A percentile compares a stretch with the other conserved stretches of the same genome.
phyloP scores from a whole-genome alignment of 257 asterid genomes.

The Forsythia suspensa region DNA sequence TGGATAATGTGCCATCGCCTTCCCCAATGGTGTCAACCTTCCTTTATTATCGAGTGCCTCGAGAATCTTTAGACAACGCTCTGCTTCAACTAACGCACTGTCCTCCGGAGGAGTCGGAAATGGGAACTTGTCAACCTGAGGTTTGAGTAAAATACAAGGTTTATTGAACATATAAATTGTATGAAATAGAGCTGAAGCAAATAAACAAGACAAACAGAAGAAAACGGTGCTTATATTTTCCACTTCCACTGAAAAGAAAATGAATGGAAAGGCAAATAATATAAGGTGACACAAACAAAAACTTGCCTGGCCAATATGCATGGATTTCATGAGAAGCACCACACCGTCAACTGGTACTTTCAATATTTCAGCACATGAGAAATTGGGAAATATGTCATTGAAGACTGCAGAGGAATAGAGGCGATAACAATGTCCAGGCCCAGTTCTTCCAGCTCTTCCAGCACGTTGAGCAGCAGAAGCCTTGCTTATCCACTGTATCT shows the following conservation, averaged over 20 bases:
- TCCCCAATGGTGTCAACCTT: slow-evolving; percentile 70
- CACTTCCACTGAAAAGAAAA: neutral
- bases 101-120: slow-evolving; percentile 92
- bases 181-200: too few relatives aligned
- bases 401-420: slow-evolving; percentile 90
- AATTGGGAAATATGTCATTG: slow-evolving; percentile 58
- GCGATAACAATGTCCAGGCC: slow-evolving; percentile 97
- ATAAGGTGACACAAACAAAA: neutral
- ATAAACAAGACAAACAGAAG: neutral
- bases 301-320: slow-evolving; percentile 80
- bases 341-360: slow-evolving; percentile 96
- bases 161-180: neutral
- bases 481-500: slow-evolving; percentile 92
- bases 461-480: slow-evolving; percentile 98
- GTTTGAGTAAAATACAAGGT: slow-evolving; percentile 19
- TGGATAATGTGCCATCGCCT: slow-evolving; percentile 92
- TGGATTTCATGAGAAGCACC: slow-evolving; percentile 92
- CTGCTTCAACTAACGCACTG: slow-evolving; percentile 76
- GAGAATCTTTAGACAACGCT: slow-evolving; percentile 75
- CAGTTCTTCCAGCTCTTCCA: slow-evolving; percentile 96
- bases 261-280: neutral
- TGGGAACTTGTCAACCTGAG: slow-evolving; percentile 88
- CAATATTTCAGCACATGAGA: slow-evolving; percentile 78
- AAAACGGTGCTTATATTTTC: neutral
- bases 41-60: slow-evolving; percentile 85